Conservation (phyloP, 2,329 filamentous ascomycete species). For the Epicoccum sorghinum region DNA sequence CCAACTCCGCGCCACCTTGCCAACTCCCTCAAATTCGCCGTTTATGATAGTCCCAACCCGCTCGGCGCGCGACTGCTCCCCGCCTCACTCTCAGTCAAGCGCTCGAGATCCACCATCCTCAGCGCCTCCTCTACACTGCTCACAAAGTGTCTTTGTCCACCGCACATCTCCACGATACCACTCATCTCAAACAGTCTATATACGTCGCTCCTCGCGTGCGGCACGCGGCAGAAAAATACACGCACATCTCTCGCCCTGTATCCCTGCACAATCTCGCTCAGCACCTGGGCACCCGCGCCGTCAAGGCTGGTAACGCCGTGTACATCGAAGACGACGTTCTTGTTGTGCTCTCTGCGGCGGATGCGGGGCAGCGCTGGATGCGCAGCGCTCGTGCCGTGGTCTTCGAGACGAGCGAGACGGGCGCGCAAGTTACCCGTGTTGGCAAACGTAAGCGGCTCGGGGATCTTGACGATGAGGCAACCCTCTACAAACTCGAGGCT, state of each 20-base stretch:
- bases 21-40: too few relatives aligned
- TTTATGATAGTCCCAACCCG: background rate
- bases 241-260: constrained; percentile 79
- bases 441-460: constrained; percentile 93
- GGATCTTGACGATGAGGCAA: constrained; percentile 95
- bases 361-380: constrained; percentile 88
- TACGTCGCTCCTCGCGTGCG: constrained; percentile 60
- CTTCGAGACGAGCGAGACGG: constrained; percentile 79
- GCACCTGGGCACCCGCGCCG: constrained; percentile 88
- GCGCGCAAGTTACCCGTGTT: constrained; percentile 93
- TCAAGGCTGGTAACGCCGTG: constrained; percentile 97
- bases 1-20: too few relatives aligned
- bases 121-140: constrained; percentile 84
- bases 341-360: constrained; percentile 78
- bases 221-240: constrained; percentile 74
- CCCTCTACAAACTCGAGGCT: constrained; percentile 88
- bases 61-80: background rate
- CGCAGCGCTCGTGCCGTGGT: constrained; percentile 83
- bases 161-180: constrained; percentile 84
- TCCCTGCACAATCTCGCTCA: constrained; percentile 82
- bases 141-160: constrained; percentile 80
- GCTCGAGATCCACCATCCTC: constrained; percentile 76
- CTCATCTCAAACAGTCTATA: constrained; percentile 76
- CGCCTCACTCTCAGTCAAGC: constrained; percentile 47
- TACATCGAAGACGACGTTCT: constrained; percentile 94